A percentile compares a stretch with the other conserved stretches of the same genome.
These are phyloP conservation scores for Tricholoma hemisulphureum DNA, from an alignment of 768 basidiomycete species.

Conservation along the genomic window DNA sequence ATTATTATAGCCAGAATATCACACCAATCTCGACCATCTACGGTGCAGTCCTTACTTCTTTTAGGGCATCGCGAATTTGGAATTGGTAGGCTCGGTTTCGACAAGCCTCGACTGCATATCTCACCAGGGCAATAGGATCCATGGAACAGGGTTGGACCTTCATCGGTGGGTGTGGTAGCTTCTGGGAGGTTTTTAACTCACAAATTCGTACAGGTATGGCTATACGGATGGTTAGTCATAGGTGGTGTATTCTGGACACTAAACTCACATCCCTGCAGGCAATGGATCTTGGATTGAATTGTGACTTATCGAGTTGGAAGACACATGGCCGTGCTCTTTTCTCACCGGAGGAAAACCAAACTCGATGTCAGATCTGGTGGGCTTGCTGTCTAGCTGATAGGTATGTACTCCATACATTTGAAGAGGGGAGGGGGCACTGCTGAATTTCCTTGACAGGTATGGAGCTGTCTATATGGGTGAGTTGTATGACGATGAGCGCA, in stretches of 20 bases:
- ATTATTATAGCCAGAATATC: slow-evolving; percentile 52
- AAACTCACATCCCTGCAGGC: slow-evolving; percentile 44
- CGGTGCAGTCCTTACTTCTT: slow-evolving; percentile 78
- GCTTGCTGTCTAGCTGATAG: slow-evolving; percentile 68
- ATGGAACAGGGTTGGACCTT: slow-evolving; percentile 90
- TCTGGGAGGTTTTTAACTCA: slow-evolving; percentile 2
- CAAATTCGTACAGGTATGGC: slow-evolving; percentile 53
- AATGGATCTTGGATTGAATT: slow-evolving; percentile 78
- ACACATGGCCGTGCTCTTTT: slow-evolving; percentile 60
- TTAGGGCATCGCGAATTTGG: slow-evolving; percentile 85
- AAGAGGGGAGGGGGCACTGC: not conserved
- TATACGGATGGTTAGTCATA: slow-evolving; percentile 59
- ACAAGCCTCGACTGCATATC: not conserved
- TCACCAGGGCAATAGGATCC: slow-evolving; percentile 35
- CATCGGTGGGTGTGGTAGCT: slow-evolving; percentile 46
- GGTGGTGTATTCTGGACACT: not conserved
- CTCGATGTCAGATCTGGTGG: slow-evolving; percentile 80
- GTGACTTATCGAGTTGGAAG: slow-evolving; percentile 74
- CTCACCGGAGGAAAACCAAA: slow-evolving; percentile 63
- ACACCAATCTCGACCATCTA: slow-evolving; percentile 67
- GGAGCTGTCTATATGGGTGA: slow-evolving; percentile 74
- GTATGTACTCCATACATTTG: slow-evolving; percentile 33
- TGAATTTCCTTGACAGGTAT: slow-evolving; percentile 41
- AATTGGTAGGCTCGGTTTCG: slow-evolving; percentile 41
- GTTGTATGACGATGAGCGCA: slow-evolving; percentile 11